Evolutionary conservation across 2,329 filamentous ascomycete species (phyloP), one percentile per base, ranked within the genome.

Genomic region (Stylonectria norvegica): DNA sequence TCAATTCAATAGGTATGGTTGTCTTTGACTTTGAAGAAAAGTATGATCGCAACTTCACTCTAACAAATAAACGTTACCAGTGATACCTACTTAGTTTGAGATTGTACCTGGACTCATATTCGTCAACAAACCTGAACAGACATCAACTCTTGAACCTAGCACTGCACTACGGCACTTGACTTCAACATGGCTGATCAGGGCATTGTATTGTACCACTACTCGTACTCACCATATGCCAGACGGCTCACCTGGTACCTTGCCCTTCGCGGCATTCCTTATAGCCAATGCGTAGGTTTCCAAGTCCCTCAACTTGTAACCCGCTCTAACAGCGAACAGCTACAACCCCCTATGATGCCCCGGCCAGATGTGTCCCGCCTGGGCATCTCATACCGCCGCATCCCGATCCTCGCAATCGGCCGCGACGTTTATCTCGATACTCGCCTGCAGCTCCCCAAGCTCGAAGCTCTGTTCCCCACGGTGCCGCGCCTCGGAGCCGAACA

Each of bases 381-480:
- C 18, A 70, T 87, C 39, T 66, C 69, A 5, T 83, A 89, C 63
- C 76, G 84, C 4, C 81, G 85, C 42, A 86, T 87, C 41, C 85
- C 85, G 2, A 56, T 88, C 36, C 63, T 88, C 36, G 66, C 78
- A 16, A 79, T 87, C 50, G 83, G 81, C 12, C 70, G 76, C 5
- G 78, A 86, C 55, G 66, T 89, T 30, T 88, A 86, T 65, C 68
- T 79, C 45, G 85, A 89, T 67, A 81, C 81, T 2, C 77, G 81
- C 3, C 73, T 87, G 16, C 87, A 88, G 52, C 61, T 89, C 15
- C 62, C 62, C 18, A 83, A 80, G 59, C 76, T 89, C 1, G 80
- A 86, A 53, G 52, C 66, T 2, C 64, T 75, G 23, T 78, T 75
- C 56, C 75, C 75, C 0, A 47, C 68, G 3, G 59, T 65, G 11